Conservation (phyloP, 768 basidiomycete species). For the Phaeolepiota aurea region DNA sequence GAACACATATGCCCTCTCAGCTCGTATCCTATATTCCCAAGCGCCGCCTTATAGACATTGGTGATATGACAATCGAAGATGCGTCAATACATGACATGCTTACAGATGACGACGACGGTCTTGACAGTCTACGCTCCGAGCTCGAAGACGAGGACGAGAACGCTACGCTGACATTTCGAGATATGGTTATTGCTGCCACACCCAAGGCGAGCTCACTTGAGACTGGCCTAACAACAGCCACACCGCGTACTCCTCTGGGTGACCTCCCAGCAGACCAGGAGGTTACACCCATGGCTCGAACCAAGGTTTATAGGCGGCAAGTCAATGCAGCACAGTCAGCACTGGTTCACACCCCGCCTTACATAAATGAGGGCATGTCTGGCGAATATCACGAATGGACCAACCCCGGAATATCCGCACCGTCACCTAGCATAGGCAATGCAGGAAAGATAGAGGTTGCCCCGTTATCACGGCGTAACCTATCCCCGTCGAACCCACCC, state of each 20-base stretch:
- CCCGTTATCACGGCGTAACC: too few relatives aligned
- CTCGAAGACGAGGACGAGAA: conserved; percentile 27
- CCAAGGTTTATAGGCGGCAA: conserved; percentile 19
- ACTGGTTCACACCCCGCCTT: not conserved
- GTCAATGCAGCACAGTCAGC: too few relatives aligned
- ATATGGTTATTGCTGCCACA: conserved; percentile 26
- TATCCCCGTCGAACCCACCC: not conserved
- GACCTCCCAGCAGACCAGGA: conserved; percentile 25
- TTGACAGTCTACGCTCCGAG: conserved; percentile 11
- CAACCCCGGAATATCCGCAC: too few relatives aligned
- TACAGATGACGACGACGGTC: conserved; percentile 23
- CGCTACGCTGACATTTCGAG: conserved; percentile 25
- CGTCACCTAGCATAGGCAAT: too few relatives aligned
- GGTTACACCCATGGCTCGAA: conserved; percentile 24
- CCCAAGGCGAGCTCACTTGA: conserved; percentile 13
- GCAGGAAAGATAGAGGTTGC: too few relatives aligned
- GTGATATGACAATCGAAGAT: conserved; percentile 37
- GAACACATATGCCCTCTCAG: conserved; percentile 16
- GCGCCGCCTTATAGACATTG: conserved; percentile 39
- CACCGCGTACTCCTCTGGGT: conserved; percentile 27
- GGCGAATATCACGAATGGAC: too few relatives aligned
- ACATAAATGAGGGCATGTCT: not conserved
- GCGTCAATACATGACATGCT: conserved; percentile 20
- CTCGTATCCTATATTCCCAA: conserved; percentile 20
- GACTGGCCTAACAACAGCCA: conserved; percentile 12